Percentiles rank a stretch among this genome's conserved stretches.
These are phyloP conservation scores for Heliosperma pusillum DNA, from an alignment of 148 eudicot genomes.

Conservation along the genomic window DNA sequence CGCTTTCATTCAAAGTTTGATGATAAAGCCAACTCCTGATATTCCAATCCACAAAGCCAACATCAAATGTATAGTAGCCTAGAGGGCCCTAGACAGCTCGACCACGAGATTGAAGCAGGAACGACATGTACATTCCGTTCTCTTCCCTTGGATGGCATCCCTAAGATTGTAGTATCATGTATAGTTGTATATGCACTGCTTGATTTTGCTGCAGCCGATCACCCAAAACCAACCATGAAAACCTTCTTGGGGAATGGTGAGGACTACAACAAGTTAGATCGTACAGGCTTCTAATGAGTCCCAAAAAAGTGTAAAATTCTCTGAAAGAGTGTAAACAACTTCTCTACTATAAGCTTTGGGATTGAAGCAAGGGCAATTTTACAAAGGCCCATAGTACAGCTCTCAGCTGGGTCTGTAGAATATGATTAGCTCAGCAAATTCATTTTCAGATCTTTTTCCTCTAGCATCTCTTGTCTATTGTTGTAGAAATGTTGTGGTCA, in stretches of 20 bases:
- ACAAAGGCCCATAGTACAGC: slow-evolving; percentile 1
- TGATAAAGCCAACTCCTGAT: slow-evolving; percentile 34
- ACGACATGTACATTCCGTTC: neutral
- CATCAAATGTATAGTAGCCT: slow-evolving; percentile 7
- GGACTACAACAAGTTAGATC: neutral
- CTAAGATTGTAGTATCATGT: slow-evolving; percentile 1
- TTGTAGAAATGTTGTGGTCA: neutral
- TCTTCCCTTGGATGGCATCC: neutral
- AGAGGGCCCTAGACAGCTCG: slow-evolving; percentile 12
- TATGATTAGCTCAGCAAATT: neutral
- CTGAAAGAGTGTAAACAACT: slow-evolving; percentile 1
- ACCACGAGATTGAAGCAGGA: neutral
- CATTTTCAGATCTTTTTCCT: neutral
- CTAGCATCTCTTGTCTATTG: neutral
- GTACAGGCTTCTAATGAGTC: neutral
- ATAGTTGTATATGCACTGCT: slow-evolving; percentile 4
- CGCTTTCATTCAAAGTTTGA: slow-evolving; percentile 56
- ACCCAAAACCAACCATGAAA: neutral
- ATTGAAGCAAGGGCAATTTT: neutral
- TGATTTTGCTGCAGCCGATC: neutral
- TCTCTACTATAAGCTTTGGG: slow-evolving; percentile 14
- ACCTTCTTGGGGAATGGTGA: neutral
- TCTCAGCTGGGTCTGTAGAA: slow-evolving; percentile 4
- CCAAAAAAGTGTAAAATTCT: neutral
- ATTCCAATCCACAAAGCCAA: slow-evolving; percentile 24